These are phyloP conservation scores for Tuber calosporum DNA, from an alignment of 495 filamentous ascomycete genomes.

Conservation along the genomic window DNA sequence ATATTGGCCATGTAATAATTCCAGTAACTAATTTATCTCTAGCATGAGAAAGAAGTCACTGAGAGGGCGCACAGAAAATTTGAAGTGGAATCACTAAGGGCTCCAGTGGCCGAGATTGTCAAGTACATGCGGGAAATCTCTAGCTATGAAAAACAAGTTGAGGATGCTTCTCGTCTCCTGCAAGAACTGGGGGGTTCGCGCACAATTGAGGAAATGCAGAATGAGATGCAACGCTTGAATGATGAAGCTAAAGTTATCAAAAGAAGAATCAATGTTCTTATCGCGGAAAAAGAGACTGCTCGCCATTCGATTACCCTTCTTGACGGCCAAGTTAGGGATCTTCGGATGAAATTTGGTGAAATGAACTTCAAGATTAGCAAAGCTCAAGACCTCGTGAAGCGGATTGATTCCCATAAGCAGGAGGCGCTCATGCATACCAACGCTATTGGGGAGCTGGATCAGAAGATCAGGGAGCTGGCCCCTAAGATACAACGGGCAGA, in stretches of 20 bases:
- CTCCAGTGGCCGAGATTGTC: constrained; percentile 67
- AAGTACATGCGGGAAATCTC: constrained; percentile 64
- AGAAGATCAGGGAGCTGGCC: constrained; percentile 59
- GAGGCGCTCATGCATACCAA: constrained; percentile 57
- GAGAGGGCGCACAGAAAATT: constrained; percentile 58
- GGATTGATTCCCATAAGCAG: constrained; percentile 64
- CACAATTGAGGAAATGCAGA: constrained; percentile 75
- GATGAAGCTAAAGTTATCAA: constrained; percentile 61
- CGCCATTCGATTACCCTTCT: constrained; percentile 58
- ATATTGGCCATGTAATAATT: neutral
- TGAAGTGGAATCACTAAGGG: constrained; percentile 67
- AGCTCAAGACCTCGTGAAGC: constrained; percentile 58
- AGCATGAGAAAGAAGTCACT: constrained; percentile 48
- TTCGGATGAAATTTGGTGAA: constrained; percentile 60
- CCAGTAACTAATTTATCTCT: constrained; percentile 8
- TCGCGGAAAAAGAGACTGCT: constrained; percentile 62
- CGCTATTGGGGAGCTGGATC: constrained; percentile 46
- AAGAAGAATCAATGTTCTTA: constrained; percentile 56
- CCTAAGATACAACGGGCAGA: constrained; percentile 70
- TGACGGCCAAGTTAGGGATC: constrained; percentile 64
- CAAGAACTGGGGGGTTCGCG: constrained; percentile 56
- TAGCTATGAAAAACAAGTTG: constrained; percentile 61
- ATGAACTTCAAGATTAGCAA: constrained; percentile 69
- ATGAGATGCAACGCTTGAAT: constrained; percentile 59
- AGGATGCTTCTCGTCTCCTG: constrained; percentile 63